These are phyloP conservation scores for Fomitopsis pinicola DNA, from an alignment of 1,284 basidiomycete genomes.

Conservation along the genomic window DNA sequence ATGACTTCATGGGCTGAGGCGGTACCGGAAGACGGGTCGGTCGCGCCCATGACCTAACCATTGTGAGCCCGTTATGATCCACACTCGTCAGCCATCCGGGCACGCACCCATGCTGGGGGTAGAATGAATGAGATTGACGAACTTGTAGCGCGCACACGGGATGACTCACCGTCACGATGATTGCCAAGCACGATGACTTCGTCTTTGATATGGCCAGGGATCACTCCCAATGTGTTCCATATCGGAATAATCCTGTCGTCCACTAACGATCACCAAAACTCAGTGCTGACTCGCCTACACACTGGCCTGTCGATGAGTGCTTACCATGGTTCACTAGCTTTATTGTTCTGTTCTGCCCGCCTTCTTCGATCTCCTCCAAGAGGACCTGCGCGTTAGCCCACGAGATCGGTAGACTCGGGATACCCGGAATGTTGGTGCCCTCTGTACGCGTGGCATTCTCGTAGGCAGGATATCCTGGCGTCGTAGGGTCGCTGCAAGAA, in stretches of 20 bases:
- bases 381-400: conserved; percentile 63
- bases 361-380: conserved; percentile 49
- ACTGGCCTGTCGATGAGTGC: not conserved
- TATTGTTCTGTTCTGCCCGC: conserved; percentile 39
- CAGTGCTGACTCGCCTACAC: not conserved
- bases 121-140: not conserved
- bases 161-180: conserved; percentile 71
- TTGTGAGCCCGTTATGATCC: not conserved
- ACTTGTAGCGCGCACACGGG: not conserved
- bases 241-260: conserved; percentile 72
- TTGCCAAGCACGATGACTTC: conserved; percentile 87
- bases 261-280: conserved; percentile 33
- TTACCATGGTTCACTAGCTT: conserved; percentile 62
- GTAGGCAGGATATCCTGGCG: conserved; percentile 88
- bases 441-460: conserved; percentile 71
- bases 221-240: conserved; percentile 85
- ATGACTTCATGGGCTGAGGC: conserved; percentile 80
- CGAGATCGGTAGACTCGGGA: conserved; percentile 76
- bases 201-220: conserved; percentile 83
- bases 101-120: not conserved
- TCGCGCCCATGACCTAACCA: conserved; percentile 61
- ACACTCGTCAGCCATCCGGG: not conserved
- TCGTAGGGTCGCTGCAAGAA: conserved; percentile 63
- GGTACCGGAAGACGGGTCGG: conserved; percentile 86
- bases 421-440: conserved; percentile 68